phyloP scores from a whole-genome alignment of 2,329 filamentous ascomycete genomes.

The Cladosporium sp. region DNA sequence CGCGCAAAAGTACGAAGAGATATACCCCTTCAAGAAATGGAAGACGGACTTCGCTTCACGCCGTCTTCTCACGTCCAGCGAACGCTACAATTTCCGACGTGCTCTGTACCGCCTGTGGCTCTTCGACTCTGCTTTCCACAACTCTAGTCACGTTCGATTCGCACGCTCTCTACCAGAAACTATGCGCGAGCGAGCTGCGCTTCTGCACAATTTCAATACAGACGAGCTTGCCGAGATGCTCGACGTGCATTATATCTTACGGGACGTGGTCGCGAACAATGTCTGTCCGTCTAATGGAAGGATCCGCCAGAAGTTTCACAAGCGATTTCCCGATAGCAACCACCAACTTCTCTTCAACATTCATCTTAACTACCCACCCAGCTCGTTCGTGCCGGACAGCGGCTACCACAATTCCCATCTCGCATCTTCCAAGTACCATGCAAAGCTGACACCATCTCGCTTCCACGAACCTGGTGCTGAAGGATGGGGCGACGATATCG shows the following conservation, averaged over 20 bases:
- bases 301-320: constrained; percentile 55
- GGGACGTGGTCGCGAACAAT: constrained; percentile 53
- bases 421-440: constrained; percentile 37
- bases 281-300: constrained; percentile 60
- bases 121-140: constrained; percentile 57
- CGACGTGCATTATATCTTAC: constrained; percentile 53
- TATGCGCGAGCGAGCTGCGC: constrained; percentile 49
- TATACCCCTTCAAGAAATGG: constrained; percentile 63
- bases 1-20: constrained; percentile 55
- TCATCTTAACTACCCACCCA: constrained; percentile 32
- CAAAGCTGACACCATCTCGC: constrained; percentile 45
- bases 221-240: constrained; percentile 56
- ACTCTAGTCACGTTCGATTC: constrained; percentile 46
- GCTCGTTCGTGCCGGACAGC: constrained; percentile 28
- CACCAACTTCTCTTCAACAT: constrained; percentile 50
- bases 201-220: constrained; percentile 58
- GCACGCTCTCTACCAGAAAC: constrained; percentile 44
- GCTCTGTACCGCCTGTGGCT: constrained; percentile 60
- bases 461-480: constrained; percentile 52
- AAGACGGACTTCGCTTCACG: constrained; percentile 53
- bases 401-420: constrained; percentile 36
- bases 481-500: constrained; percentile 62
- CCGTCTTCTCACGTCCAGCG: constrained; percentile 47
- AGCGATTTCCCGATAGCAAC: constrained; percentile 49
- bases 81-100: constrained; percentile 50